A percentile compares a stretch with the other conserved stretches of the same genome.
These are phyloP conservation scores for Sanghuangporus sanghuang DNA, from an alignment of 1,284 basidiomycete species.

Conservation along the genomic window DNA sequence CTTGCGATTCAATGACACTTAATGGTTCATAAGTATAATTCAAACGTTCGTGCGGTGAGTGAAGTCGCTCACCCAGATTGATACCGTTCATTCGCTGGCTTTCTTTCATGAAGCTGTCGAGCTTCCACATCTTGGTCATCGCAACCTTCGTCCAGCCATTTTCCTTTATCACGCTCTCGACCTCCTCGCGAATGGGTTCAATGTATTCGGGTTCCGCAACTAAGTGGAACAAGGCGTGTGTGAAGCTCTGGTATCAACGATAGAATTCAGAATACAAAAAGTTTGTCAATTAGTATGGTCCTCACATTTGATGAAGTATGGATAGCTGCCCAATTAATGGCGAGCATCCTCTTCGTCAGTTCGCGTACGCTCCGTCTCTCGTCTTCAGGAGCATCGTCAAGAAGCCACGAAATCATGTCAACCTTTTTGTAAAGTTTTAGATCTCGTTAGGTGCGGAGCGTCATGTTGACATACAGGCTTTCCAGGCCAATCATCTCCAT, in stretches of 20 bases:
- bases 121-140: constrained; percentile 36
- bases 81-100: constrained; percentile 31
- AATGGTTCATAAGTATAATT: not conserved
- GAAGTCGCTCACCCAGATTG: constrained; percentile 23
- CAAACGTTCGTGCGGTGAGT: not conserved
- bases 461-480: constrained; percentile 30
- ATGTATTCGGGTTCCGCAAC: constrained; percentile 32
- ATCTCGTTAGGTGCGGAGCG: not conserved
- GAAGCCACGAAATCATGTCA: constrained; percentile 16
- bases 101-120: constrained; percentile 47
- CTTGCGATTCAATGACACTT: constrained; percentile 30
- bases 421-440: not conserved
- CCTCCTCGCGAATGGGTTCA: constrained; percentile 38
- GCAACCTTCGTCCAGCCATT: constrained; percentile 43
- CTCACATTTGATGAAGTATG: constrained; percentile 29
- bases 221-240: constrained; percentile 33
- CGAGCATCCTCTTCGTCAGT: constrained; percentile 23
- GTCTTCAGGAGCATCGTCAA: constrained; percentile 15
- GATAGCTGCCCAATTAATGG: constrained; percentile 29
- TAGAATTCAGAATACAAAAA: not conserved
- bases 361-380: constrained; percentile 4
- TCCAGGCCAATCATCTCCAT: constrained; percentile 32
- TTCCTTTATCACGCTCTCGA: constrained; percentile 30
- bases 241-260: constrained; percentile 26
- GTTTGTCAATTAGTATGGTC: not conserved